Percentiles rank a stretch among this genome's conserved stretches.
phyloP scores from a whole-genome alignment of 495 filamentous ascomycete species.

The Pseudotulostoma volvatum region DNA sequence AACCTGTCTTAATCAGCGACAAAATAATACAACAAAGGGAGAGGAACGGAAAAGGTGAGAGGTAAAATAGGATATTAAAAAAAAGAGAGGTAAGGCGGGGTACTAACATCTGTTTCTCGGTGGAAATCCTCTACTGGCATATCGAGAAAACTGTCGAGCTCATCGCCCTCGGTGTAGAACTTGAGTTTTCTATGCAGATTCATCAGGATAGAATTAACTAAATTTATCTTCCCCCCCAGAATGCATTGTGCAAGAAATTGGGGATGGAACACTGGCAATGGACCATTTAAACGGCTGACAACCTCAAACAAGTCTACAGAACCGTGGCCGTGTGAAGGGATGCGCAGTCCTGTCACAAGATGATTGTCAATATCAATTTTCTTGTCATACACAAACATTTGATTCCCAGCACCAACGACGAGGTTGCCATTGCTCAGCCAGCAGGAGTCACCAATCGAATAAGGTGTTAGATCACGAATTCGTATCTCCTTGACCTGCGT shows the following conservation, averaged over 20 bases:
- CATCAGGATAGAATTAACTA: conserved; percentile 62
- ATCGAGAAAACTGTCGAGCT: conserved; percentile 62
- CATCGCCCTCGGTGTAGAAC: conserved; percentile 69
- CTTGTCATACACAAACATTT: conserved; percentile 76
- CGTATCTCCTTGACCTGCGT: conserved; percentile 66
- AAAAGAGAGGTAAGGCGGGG: neutral
- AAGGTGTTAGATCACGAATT: conserved; percentile 68
- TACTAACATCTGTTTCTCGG: conserved; percentile 28
- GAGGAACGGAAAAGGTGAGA: neutral
- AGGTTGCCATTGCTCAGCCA: conserved; percentile 78
- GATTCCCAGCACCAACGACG: conserved; percentile 79
- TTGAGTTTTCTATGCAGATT: conserved; percentile 65
- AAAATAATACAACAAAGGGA: neutral
- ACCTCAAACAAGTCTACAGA: conserved; percentile 58
- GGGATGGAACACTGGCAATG: conserved; percentile 83
- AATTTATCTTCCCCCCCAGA: conserved; percentile 52
- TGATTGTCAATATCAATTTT: conserved; percentile 46
- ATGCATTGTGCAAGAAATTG: conserved; percentile 85
- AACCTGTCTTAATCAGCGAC: conserved; percentile 19
- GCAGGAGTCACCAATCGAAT: conserved; percentile 82
- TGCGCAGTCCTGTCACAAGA: conserved; percentile 45
- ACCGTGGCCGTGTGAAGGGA: conserved; percentile 35
- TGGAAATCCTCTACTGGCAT: conserved; percentile 62
- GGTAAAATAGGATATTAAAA: neutral
- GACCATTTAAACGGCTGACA: conserved; percentile 68